phyloP scores from a whole-genome alignment of 225 moss, liverwort and hornwort genomes.

The Rhytidiadelphus loreus region DNA sequence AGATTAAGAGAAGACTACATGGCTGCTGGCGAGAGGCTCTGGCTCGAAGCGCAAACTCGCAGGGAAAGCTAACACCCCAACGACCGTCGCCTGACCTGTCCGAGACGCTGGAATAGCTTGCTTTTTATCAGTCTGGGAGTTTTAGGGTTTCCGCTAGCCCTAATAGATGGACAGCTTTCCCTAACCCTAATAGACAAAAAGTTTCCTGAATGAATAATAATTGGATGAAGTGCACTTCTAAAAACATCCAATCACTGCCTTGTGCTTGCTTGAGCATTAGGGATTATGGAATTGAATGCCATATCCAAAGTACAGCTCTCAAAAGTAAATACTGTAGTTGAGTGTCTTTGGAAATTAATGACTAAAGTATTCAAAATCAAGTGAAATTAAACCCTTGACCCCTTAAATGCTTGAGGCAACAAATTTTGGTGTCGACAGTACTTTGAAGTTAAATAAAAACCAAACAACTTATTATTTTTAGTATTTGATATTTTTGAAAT shows the following conservation, averaged over 20 bases:
- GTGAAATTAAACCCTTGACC: not conserved
- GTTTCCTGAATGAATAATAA: not conserved
- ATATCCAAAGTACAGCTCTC: not conserved
- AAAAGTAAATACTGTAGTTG: not conserved
- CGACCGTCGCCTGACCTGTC: too few species aligned
- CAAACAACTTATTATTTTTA: too few species aligned
- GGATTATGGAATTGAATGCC: not conserved
- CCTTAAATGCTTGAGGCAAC: too few species aligned
- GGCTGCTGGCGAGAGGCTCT: not conserved
- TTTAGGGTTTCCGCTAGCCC: not conserved
- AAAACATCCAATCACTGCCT: not conserved
- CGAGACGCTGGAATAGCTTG: accelerated
- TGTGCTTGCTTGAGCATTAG: too few species aligned
- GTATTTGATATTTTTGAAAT: too few species aligned
- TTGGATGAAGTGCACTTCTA: not conserved
- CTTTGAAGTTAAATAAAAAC: too few species aligned
- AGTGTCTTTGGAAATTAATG: not conserved
- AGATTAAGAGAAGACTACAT: not conserved
- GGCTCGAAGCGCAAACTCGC: too few species aligned
- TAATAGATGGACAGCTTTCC: not conserved
- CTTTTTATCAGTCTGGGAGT: accelerated
- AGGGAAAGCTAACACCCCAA: too few species aligned
- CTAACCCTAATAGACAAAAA: not conserved
- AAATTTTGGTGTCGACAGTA: too few species aligned
- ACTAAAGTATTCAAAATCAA: not conserved